A percentile compares a stretch with the other conserved stretches of the same genome.
Conservation (phyloP, 257 asterid species). For the Jacaranda mimosifolia region DNA sequence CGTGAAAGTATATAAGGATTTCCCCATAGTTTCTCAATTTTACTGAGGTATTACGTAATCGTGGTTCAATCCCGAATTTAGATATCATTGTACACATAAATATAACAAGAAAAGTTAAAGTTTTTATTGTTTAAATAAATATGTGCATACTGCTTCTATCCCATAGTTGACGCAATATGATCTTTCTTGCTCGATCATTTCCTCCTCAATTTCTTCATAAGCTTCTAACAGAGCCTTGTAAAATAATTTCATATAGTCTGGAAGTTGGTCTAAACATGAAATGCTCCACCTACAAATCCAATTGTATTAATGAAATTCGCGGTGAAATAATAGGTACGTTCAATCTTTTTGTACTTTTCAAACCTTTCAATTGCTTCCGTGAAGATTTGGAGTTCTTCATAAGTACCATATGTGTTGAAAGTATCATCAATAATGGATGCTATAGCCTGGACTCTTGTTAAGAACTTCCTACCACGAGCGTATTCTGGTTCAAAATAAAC, state of each 20-base stretch:
- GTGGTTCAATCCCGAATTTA: too few relatives aligned
- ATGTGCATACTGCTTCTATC: constrained; percentile 36
- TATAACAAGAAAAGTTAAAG: too few relatives aligned
- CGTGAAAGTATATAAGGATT: too few relatives aligned
- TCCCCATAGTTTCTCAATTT: too few relatives aligned
- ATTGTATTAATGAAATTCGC: neutral
- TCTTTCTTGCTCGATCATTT: constrained; percentile 31
- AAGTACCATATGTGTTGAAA: constrained; percentile 43
- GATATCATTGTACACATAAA: too few relatives aligned
- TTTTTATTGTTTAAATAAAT: too few relatives aligned
- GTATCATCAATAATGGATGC: constrained; percentile 43
- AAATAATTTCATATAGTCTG: constrained; percentile 44
- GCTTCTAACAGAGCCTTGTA: constrained; percentile 40
- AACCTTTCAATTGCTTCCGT: constrained; percentile 50
- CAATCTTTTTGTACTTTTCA: too few relatives aligned
- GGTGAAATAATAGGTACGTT: too few relatives aligned
- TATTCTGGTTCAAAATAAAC: constrained; percentile 45
- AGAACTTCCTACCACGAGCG: constrained; percentile 35
- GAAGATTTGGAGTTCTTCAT: constrained; percentile 41
- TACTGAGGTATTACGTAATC: too few relatives aligned
- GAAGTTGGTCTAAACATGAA: too few relatives aligned
- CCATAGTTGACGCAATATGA: constrained; percentile 35
- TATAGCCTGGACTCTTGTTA: constrained; percentile 27
- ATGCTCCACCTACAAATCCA: constrained; percentile 45
- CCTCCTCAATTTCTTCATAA: constrained; percentile 43